Base-by-base conservation (phyloP, 306 rosid genomes). In the Quercus agrifolia region DNA sequence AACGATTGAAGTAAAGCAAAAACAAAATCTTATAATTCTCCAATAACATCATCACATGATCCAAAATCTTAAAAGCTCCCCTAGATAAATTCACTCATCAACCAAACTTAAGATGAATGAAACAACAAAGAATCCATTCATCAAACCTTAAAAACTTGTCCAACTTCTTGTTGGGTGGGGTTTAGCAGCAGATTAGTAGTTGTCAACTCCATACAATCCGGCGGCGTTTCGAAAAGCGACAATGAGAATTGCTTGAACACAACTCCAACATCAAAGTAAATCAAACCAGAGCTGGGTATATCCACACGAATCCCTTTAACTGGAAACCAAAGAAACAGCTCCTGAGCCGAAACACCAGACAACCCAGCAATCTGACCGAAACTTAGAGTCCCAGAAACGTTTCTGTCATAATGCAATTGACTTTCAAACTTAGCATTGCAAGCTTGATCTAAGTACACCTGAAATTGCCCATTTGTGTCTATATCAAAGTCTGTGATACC, bases 401-500 rank as follows among this genome's bases (percentile, higher is more conserved):
- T 92, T 1, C 82, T 55, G 2, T 94, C 98, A 78, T 92, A 94
- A 89, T 92, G 98, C 76, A 94, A 84, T 41, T 89, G 85, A 82
- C 78, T 94, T 81, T 94, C 96, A 78, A 94, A 94, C 79, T 90
- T 88, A 44, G 98, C 98, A 81, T 92, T 89, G 79, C 98, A 94
- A 15, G 96, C 94, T 79, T 87, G 93, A 75, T 94, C 98, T 63
- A 92, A 78, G 77, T 86, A 83, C 0, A 85, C 94, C 86, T 87
- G 68, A 78, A 94, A 94, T 1, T 18, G 17, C 1, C 98, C 97
- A 2, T 54, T 86, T 2, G 71, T 77, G 8, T 58, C 90, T 17
- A 92, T 27, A 14, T 78, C 81, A 78, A 89, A 94, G 3, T 94
- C 87, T 52, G 21, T 84, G 6, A 94, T 87, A 1, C 94, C 96